These are phyloP conservation scores for Thielaviopsis ethacetica DNA, from an alignment of 2,329 filamentous ascomycete genomes.

Conservation along the genomic window DNA sequence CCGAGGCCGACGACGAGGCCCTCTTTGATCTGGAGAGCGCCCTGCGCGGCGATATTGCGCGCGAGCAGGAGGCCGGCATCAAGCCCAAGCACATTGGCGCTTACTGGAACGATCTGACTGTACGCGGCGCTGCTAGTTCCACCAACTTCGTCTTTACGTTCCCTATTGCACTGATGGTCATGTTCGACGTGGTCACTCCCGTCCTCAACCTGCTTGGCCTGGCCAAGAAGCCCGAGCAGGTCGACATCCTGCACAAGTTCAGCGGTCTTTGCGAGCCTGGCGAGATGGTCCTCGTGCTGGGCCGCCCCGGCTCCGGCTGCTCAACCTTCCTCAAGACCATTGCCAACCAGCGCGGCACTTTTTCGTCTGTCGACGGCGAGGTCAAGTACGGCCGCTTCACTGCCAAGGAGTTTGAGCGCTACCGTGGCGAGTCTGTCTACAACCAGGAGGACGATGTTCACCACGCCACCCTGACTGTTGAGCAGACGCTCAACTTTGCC, in stretches of 20 bases:
- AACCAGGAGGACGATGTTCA: constrained; percentile 79
- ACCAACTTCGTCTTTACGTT: constrained; percentile 62
- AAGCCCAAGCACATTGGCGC: constrained; percentile 66
- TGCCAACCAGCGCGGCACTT: constrained; percentile 45
- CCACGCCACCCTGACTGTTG: constrained; percentile 70
- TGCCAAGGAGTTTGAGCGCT: constrained; percentile 53
- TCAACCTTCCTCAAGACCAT: constrained; percentile 54
- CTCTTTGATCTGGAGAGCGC: constrained; percentile 62
- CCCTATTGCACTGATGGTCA: constrained; percentile 58
- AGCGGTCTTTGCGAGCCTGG: constrained; percentile 57
- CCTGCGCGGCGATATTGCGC: constrained; percentile 52
- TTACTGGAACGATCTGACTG: constrained; percentile 61
- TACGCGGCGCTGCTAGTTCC: constrained; percentile 57
- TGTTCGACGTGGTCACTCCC: constrained; percentile 58
- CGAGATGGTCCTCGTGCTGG: constrained; percentile 77
- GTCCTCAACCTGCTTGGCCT: constrained; percentile 45
- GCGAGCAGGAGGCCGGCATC: constrained; percentile 63
- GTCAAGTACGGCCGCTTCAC: constrained; percentile 64
- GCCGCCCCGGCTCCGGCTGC: constrained; percentile 57
- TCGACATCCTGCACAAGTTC: constrained; percentile 59
- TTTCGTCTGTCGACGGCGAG: constrained; percentile 44
- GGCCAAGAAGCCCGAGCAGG: constrained; percentile 51
- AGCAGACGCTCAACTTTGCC: constrained; percentile 74
- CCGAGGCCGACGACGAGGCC: constrained; percentile 26
- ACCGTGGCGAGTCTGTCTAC: constrained; percentile 71